phyloP scores from a whole-genome alignment of 805 yeast genomes.

The Starmerella powellii region DNA sequence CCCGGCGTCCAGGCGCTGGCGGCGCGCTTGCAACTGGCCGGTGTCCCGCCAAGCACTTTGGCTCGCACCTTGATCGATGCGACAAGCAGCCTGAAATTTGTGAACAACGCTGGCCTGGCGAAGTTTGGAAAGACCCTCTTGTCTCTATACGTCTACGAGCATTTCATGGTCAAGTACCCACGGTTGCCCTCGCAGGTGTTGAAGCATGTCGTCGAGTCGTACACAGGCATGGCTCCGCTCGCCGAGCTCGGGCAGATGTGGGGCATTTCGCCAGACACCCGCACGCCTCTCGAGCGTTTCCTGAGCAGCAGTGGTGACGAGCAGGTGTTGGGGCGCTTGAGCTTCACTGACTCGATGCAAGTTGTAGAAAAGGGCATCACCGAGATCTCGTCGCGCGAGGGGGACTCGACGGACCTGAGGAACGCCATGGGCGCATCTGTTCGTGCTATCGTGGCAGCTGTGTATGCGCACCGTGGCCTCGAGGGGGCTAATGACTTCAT shows the following conservation, averaged over 20 bases:
- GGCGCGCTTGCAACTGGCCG: slow-evolving; percentile 48
- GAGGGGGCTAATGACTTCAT: slow-evolving; percentile 57
- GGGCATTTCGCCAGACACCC: slow-evolving; percentile 77
- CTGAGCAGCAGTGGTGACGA: slow-evolving; percentile 57
- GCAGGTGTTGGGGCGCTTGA: slow-evolving; percentile 45
- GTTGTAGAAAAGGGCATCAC: slow-evolving; percentile 29
- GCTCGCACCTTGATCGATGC: slow-evolving; percentile 68
- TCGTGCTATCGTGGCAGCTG: slow-evolving; percentile 71
- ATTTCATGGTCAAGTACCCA: slow-evolving; percentile 67
- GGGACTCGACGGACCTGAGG: slow-evolving; percentile 32
- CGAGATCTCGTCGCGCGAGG: slow-evolving; percentile 24
- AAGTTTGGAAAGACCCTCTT: slow-evolving; percentile 73
- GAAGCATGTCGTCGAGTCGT: slow-evolving; percentile 63
- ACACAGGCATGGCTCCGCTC: slow-evolving; percentile 55
- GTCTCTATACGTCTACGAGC: slow-evolving; percentile 62
- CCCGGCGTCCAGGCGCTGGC: slow-evolving; percentile 73
- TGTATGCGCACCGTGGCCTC: slow-evolving; percentile 62
- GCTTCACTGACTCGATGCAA: slow-evolving; percentile 18
- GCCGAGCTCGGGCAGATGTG: slow-evolving; percentile 57
- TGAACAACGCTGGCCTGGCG: slow-evolving; percentile 66
- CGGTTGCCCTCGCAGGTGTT: slow-evolving; percentile 75
- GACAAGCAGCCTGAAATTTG: slow-evolving; percentile 36
- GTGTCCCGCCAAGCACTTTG: slow-evolving; percentile 50
- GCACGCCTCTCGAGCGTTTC: slow-evolving; percentile 51
- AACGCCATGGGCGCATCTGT: slow-evolving; percentile 52